Conservation (phyloP, 2,329 filamentous ascomycete genomes). For the Claviceps quebecensis region DNA sequence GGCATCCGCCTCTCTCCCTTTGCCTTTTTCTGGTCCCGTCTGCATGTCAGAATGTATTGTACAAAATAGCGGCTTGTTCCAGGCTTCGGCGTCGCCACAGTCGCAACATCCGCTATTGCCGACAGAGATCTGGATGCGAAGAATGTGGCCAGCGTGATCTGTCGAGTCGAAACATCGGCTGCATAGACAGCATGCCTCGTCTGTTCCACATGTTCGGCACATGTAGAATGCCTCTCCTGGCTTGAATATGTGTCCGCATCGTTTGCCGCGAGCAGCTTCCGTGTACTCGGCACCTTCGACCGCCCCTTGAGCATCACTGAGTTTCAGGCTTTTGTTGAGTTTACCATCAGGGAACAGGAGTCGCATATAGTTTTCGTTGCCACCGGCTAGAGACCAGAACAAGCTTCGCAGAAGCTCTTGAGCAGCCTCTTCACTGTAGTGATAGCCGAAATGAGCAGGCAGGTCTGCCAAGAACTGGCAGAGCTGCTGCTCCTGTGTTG, state of each 20-base stretch:
- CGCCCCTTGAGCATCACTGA: conserved; percentile 81
- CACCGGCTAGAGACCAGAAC: conserved; percentile 74
- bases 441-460: conserved; percentile 58
- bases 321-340: conserved; percentile 52
- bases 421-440: conserved; percentile 59
- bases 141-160: conserved; percentile 85
- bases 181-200: conserved; percentile 92
- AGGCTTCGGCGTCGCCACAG: conserved; percentile 91
- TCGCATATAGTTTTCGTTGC: conserved; percentile 57
- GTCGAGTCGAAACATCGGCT: conserved; percentile 90
- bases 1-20: conserved; percentile 42
- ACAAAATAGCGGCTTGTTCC: conserved; percentile 76
- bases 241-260: conserved; percentile 96
- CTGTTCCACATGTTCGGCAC: conserved; percentile 85
- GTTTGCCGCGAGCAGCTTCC: conserved; percentile 76
- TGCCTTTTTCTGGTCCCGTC: conserved; percentile 40
- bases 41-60: conserved; percentile 68
- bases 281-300: conserved; percentile 91
- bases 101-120: conserved; percentile 96
- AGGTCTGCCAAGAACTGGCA: conserved; percentile 69
- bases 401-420: conserved; percentile 63
- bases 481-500: conserved; percentile 66
- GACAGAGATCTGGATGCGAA: conserved; percentile 73
- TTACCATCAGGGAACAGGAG: conserved; percentile 72
- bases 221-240: conserved; percentile 84